These are phyloP conservation scores for Chaetomium strumarium DNA, from an alignment of 2,329 filamentous ascomycete species.

Conservation along the genomic window DNA sequence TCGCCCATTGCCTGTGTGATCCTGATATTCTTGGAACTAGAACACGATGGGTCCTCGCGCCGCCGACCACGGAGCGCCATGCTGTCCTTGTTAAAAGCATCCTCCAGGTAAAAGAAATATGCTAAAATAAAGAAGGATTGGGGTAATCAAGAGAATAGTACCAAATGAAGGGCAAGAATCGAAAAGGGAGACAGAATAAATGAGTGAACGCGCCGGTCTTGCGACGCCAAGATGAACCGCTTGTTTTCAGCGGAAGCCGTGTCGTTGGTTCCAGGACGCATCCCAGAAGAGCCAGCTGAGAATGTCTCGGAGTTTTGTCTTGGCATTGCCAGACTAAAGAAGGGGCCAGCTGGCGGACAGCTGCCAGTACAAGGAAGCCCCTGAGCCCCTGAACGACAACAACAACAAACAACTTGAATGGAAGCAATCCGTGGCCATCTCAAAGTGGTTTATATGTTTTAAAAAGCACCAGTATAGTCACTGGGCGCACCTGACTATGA, in stretches of 20 bases:
- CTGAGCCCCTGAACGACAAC: neutral
- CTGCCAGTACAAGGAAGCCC: neutral
- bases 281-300: slow-evolving; percentile 8
- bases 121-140: neutral
- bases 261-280: slow-evolving; percentile 6
- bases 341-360: neutral
- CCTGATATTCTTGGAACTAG: neutral
- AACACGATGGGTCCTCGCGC: neutral
- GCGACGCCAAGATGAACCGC: slow-evolving; percentile 2
- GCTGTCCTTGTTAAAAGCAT: slow-evolving; percentile 12
- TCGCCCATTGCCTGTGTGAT: neutral
- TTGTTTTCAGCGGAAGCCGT: slow-evolving; percentile 1
- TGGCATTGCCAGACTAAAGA: neutral
- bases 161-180: slow-evolving; percentile 1
- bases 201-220: slow-evolving; percentile 4
- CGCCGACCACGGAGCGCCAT: slow-evolving; percentile 3
- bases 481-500: too few relatives aligned
- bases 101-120: neutral
- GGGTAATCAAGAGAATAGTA: neutral
- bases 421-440: too few relatives aligned
- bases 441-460: too few relatives aligned
- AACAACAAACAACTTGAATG: neutral
- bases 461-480: too few relatives aligned
- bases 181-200: slow-evolving; percentile 8
- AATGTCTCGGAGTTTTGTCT: neutral